Conservation (phyloP, 1,284 basidiomycete species). For the Hemileia vastatrix region DNA sequence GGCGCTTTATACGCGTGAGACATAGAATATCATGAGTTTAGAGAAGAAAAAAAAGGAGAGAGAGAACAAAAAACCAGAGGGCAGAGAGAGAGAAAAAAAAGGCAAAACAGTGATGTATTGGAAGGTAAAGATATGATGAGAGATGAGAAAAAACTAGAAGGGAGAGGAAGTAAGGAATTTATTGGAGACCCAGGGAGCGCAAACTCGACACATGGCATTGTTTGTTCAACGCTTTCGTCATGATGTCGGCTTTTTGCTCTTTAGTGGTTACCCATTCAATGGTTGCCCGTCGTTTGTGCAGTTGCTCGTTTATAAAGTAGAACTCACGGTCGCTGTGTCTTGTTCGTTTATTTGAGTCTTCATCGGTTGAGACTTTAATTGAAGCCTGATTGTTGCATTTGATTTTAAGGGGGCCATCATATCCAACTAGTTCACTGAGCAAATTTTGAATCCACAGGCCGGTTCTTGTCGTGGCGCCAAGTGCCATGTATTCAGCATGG, state of each 20-base stretch:
- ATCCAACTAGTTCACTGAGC: background rate
- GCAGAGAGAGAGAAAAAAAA: too few species aligned
- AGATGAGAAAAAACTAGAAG: too few species aligned
- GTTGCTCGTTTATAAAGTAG: background rate
- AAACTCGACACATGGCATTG: too few species aligned
- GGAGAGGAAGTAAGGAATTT: too few species aligned
- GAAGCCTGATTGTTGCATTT: background rate
- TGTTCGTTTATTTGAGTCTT: background rate
- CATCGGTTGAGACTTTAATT: background rate
- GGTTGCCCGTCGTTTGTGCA: background rate
- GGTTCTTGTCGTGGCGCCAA: background rate
- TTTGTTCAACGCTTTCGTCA: slow-evolving; percentile 1
- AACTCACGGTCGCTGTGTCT: slow-evolving; percentile 1
- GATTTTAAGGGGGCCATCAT: background rate
- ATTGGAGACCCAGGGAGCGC: too few species aligned
- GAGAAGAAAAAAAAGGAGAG: too few species aligned
- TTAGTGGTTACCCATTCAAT: too few species aligned
- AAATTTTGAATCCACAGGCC: background rate
- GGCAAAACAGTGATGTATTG: too few species aligned
- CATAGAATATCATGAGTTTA: too few species aligned
- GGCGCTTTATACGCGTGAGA: too few species aligned
- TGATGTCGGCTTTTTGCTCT: background rate
- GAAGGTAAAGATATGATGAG: too few species aligned
- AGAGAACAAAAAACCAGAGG: too few species aligned
- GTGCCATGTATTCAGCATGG: slow-evolving; percentile 11